Conservation (phyloP, 179 eudicot species). For the Beta lomatogona region DNA sequence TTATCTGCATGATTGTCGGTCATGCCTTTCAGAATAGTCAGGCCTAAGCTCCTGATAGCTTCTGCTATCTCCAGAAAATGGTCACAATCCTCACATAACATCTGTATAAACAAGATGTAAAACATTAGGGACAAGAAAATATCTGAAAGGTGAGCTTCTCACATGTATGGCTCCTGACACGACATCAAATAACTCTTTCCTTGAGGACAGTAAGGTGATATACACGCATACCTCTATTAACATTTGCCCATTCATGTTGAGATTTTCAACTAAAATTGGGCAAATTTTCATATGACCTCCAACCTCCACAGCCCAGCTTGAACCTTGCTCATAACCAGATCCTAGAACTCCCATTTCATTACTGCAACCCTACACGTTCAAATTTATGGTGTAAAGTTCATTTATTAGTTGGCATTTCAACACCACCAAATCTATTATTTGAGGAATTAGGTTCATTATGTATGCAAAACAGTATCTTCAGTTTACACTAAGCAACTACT, state of each 20-base stretch:
- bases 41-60: constrained; percentile 70
- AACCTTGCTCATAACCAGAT: constrained; percentile 67
- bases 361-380: constrained; percentile 48
- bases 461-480: neutral
- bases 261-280: constrained; percentile 79
- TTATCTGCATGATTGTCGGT: constrained; percentile 67
- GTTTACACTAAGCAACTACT: neutral
- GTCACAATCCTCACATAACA: constrained; percentile 67
- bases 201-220: neutral
- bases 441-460: neutral
- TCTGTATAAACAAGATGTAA: constrained; percentile 41
- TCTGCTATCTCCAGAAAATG: constrained; percentile 78
- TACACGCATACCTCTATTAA: constrained; percentile 62
- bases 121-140: neutral
- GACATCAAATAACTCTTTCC: neutral
- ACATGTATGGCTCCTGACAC: neutral
- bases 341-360: constrained; percentile 50
- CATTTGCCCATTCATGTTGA: constrained; percentile 74
- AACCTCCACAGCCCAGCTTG: constrained; percentile 95
- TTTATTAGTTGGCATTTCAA: neutral
- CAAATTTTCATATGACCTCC: constrained; percentile 71
- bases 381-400: constrained; percentile 11
- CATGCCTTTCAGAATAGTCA: constrained; percentile 75
- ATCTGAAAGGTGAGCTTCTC: neutral
- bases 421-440: neutral